Conservation (phyloP, 306 rosid genomes). For the Cicer bijugum region DNA sequence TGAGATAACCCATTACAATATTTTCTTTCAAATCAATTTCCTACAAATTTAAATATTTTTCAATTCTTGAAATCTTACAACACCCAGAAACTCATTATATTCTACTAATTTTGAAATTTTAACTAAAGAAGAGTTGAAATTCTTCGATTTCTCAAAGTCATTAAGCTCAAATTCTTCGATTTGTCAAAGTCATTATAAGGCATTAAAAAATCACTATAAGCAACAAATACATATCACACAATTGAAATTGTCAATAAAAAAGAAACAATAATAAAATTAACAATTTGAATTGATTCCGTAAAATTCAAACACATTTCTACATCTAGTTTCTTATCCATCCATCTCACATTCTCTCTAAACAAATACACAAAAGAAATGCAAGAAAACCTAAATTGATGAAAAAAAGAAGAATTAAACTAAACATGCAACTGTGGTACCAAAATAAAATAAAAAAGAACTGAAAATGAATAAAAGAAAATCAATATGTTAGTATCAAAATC, state of each 20-base stretch:
- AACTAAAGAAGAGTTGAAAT: not conserved
- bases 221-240: slow-evolving; percentile 4
- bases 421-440: slow-evolving; percentile 55
- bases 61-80: slow-evolving; percentile 7
- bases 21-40: slow-evolving; percentile 17
- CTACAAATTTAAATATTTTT: slow-evolving; percentile 19
- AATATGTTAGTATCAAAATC: no score
- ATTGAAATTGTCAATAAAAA: slow-evolving; percentile 30
- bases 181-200: not conserved
- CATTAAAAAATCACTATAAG: slow-evolving; percentile 11
- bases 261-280: not conserved
- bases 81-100: not conserved
- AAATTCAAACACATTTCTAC: slow-evolving; percentile 24
- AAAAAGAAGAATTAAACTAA: no score
- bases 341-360: not conserved
- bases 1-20: not conserved
- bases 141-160: not conserved
- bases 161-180: not conserved
- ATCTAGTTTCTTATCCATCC: slow-evolving; percentile 1
- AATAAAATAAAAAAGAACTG: slow-evolving; percentile 17
- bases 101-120: not conserved
- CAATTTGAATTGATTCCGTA: slow-evolving; percentile 16
- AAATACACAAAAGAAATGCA: no score
- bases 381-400: no score
- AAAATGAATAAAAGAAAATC: no score